Evolutionary conservation across 1,284 basidiomycete genomes (phyloP).

Genomic region (Ustilago lituana): DNA sequence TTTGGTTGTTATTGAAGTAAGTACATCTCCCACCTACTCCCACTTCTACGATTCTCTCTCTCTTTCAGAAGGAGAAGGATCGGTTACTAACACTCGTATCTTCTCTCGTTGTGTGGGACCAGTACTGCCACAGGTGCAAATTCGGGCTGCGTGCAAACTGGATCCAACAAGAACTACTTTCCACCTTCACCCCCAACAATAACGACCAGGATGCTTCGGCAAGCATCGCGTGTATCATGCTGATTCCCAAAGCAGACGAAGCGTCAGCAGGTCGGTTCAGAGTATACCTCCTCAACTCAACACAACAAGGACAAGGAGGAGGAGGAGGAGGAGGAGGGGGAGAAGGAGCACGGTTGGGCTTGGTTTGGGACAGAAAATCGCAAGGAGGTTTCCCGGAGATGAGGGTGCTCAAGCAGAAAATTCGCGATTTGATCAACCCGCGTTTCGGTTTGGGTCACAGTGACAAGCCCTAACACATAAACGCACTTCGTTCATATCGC

Average conservation of each 20-base stretch:
- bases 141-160: conserved; percentile 40
- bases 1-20: conserved; percentile 29
- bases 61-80: background rate
- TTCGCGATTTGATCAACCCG: conserved; percentile 29
- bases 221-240: conserved; percentile 6
- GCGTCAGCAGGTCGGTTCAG: conserved; percentile 14
- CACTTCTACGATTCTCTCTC: background rate
- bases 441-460: conserved; percentile 19
- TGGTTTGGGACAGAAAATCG: conserved; percentile 34
- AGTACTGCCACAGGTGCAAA: conserved; percentile 44
- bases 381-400: conserved; percentile 34
- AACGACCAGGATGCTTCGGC: background rate
- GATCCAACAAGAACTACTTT: conserved; percentile 40
- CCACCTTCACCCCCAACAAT: conserved; percentile 22
- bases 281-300: conserved; percentile 6
- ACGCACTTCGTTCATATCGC: too few species aligned
- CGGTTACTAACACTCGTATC: background rate
- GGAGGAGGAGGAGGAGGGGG: too few species aligned
- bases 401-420: conserved; percentile 27
- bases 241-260: conserved; percentile 22
- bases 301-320: background rate
- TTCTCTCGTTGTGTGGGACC: background rate
- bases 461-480: conserved; percentile 9
- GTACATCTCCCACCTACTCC: background rate
- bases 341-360: background rate